These are phyloP conservation scores for Nannochloris sp. DNA, from an alignment of 139 green algal species.

Conservation along the genomic window DNA sequence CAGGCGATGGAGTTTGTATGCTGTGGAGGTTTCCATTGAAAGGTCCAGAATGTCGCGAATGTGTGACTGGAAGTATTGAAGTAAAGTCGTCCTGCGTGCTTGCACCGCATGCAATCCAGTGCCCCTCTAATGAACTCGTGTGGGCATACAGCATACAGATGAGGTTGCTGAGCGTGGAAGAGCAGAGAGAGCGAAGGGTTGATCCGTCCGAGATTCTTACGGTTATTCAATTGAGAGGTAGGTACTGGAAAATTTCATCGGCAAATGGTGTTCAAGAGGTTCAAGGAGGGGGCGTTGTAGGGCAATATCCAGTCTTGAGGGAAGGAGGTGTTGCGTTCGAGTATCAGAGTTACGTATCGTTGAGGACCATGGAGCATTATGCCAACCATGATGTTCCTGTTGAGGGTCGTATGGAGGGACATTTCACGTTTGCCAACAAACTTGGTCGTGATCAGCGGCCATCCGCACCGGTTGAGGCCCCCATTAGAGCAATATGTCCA, in stretches of 20 bases:
- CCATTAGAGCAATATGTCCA: too few species aligned
- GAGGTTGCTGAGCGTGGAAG: conserved; percentile 29
- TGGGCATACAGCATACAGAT: conserved; percentile 66
- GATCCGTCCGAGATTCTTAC: conserved; percentile 1
- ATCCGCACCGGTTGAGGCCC: too few species aligned
- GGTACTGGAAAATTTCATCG: conserved; percentile 58
- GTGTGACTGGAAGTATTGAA: conserved; percentile 47
- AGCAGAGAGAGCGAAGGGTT: conserved; percentile 22
- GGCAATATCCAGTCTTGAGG: conserved; percentile 41
- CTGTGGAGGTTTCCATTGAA: not conserved
- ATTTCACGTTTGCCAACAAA: conserved; percentile 59
- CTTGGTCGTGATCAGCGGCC: too few species aligned
- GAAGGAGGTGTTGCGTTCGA: conserved; percentile 43
- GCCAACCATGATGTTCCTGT: conserved; percentile 14
- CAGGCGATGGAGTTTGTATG: not conserved
- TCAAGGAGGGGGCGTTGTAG: conserved; percentile 40
- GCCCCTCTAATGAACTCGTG: conserved; percentile 13
- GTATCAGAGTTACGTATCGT: conserved; percentile 57
- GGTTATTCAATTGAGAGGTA: conserved; percentile 27
- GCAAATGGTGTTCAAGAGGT: conserved; percentile 37
- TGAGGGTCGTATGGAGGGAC: conserved; percentile 52
- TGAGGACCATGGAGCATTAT: conserved; percentile 13
- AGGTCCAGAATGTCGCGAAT: conserved; percentile 1
- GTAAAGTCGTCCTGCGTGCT: conserved; percentile 17
- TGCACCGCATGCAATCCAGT: conserved; percentile 29